phyloP scores from a whole-genome alignment of 768 basidiomycete genomes.

The Pleurotus citrinopileatus region DNA sequence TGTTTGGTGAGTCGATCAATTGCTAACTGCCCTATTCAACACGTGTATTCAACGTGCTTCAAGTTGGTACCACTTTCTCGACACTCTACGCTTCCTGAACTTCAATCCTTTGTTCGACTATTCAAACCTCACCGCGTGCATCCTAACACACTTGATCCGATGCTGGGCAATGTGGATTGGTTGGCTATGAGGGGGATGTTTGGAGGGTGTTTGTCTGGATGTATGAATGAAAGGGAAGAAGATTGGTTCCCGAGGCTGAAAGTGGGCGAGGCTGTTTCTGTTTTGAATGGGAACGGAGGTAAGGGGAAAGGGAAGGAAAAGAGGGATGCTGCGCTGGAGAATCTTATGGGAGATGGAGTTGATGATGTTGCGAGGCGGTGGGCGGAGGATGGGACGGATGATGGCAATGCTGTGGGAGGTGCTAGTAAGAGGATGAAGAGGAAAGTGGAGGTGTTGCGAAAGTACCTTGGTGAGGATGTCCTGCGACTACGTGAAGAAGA shows the following conservation, averaged over 20 bases:
- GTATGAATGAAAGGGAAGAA: no score
- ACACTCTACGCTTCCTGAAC: conserved; percentile 86
- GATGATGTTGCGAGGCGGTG: conserved; percentile 47
- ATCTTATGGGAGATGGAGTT: conserved; percentile 59
- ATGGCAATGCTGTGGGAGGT: background rate
- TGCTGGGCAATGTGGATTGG: conserved; percentile 65
- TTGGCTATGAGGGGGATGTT: conserved; percentile 70
- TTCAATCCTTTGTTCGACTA: conserved; percentile 74
- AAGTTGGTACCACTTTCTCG: conserved; percentile 83
- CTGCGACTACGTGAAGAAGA: conserved; percentile 14
- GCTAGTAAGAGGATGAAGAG: conserved; percentile 25
- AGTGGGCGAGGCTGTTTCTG: background rate
- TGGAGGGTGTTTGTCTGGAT: conserved; percentile 45
- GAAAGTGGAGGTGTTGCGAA: conserved; percentile 42
- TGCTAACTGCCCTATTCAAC: background rate
- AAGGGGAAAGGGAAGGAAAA: conserved; percentile 8
- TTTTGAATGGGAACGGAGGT: background rate
- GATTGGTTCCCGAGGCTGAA: no score
- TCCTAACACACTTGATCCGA: conserved; percentile 71
- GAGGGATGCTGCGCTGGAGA: conserved; percentile 56
- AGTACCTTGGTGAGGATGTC: conserved; percentile 35
- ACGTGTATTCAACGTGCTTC: background rate
- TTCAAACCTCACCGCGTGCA: conserved; percentile 77
- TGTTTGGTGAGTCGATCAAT: conserved; percentile 54
- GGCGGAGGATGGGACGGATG: conserved; percentile 42